A percentile compares a stretch with the other conserved stretches of the same genome.
Conservation (phyloP, 805 yeast species). For the Kodamaea laetipori region DNA sequence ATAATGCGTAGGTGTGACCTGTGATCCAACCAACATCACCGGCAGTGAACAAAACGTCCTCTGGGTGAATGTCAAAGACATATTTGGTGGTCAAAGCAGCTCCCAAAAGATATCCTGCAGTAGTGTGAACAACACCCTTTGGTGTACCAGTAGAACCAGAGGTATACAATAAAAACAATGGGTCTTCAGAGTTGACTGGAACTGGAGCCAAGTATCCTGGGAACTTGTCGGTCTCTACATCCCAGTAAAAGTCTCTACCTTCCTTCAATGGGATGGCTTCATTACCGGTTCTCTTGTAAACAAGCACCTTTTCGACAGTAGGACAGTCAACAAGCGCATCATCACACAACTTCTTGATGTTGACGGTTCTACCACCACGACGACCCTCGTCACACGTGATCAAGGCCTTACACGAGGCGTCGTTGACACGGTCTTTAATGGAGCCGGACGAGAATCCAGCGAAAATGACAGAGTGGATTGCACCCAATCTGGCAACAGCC, state of each 20-base stretch:
- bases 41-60: slow-evolving; percentile 78
- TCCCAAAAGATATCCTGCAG: slow-evolving; percentile 77
- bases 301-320: slow-evolving; percentile 66
- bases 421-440: slow-evolving; percentile 67
- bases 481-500: slow-evolving; percentile 81
- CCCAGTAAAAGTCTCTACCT: slow-evolving; percentile 77
- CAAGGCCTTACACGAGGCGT: slow-evolving; percentile 70
- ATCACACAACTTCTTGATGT: slow-evolving; percentile 80
- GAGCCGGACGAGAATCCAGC: slow-evolving; percentile 83
- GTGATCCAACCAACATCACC: slow-evolving; percentile 94
- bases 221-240: slow-evolving; percentile 65
- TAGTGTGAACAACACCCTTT: slow-evolving; percentile 80
- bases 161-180: slow-evolving; percentile 77
- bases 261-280: slow-evolving; percentile 49
- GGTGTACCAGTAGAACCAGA: slow-evolving; percentile 90
- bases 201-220: slow-evolving; percentile 72
- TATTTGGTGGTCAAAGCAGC: slow-evolving; percentile 75
- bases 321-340: slow-evolving; percentile 73
- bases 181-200: slow-evolving; percentile 78
- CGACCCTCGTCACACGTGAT: slow-evolving; percentile 81
- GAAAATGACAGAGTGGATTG: slow-evolving; percentile 81
- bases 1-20: slow-evolving; percentile 81
- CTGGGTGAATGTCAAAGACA: slow-evolving; percentile 72
- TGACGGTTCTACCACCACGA: slow-evolving; percentile 80
- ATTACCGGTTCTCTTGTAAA: slow-evolving; percentile 73